Conservation (phyloP, 2,329 filamentous ascomycete species). For the Phaeosphaeria sp. region DNA sequence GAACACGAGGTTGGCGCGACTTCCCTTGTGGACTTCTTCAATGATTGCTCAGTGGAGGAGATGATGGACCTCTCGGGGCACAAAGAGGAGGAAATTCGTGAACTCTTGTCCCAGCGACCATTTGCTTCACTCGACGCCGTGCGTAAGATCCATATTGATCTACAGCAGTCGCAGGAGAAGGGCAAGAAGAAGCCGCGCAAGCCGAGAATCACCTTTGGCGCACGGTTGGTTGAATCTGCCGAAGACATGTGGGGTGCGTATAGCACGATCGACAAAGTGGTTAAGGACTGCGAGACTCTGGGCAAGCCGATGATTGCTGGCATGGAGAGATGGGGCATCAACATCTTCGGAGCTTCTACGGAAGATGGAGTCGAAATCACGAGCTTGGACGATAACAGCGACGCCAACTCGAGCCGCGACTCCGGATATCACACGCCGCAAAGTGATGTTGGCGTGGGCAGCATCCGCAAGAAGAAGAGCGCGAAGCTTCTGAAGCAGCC, state of each 20-base stretch:
- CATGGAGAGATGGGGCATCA: constrained; percentile 73
- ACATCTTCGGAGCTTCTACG: constrained; percentile 66
- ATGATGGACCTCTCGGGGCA: constrained; percentile 83
- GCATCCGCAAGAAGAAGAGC: constrained; percentile 47
- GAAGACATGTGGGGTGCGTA: constrained; percentile 80
- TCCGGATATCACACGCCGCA: constrained; percentile 72
- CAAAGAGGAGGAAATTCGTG: constrained; percentile 71
- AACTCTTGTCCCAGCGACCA: constrained; percentile 76
- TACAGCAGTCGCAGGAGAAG: constrained; percentile 33
- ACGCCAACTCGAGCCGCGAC: constrained; percentile 59
- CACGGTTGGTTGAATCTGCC: constrained; percentile 71
- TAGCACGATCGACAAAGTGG: constrained; percentile 81
- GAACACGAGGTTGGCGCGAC: constrained; percentile 51
- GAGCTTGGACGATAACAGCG: constrained; percentile 56
- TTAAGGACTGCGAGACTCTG: constrained; percentile 75
- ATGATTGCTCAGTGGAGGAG: constrained; percentile 75
- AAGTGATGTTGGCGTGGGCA: constrained; percentile 57
- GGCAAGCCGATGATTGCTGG: constrained; percentile 70
- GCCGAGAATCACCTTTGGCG: constrained; percentile 64
- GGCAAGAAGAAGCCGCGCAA: constrained; percentile 43
- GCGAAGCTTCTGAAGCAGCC: constrained; percentile 70
- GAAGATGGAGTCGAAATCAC: constrained; percentile 68
- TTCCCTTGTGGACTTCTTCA: constrained; percentile 80
- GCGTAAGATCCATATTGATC: constrained; percentile 63
- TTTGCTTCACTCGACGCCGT: constrained; percentile 73